These are phyloP conservation scores for Blastocystis sp. DNA, from an alignment of 352 stramenopile species.

Conservation along the genomic window DNA sequence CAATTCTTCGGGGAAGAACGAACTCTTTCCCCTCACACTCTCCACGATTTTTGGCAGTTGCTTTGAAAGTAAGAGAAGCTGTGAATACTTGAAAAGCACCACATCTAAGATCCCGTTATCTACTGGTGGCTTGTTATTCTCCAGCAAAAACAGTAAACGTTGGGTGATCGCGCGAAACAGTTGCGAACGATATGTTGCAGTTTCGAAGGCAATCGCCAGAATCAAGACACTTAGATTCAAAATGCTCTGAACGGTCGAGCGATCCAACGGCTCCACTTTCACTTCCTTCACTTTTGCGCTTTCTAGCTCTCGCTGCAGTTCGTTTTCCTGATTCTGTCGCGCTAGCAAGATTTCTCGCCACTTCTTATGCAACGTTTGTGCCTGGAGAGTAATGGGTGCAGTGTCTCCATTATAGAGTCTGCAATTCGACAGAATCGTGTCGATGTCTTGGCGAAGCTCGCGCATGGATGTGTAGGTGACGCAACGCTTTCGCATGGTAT, in stretches of 20 bases:
- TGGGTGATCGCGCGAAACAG: constrained; percentile 13
- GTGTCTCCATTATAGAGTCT: neutral
- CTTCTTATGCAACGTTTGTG: neutral
- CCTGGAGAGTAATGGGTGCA: neutral
- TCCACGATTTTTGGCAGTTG: neutral
- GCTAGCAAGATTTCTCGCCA: neutral
- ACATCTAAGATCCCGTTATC: neutral
- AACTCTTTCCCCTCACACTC: neutral
- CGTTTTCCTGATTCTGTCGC: neutral
- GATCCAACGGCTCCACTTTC: neutral
- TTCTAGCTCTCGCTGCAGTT: neutral
- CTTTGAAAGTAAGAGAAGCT: neutral
- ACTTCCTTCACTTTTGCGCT: neutral
- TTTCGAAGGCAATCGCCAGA: neutral
- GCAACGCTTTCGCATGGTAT: neutral
- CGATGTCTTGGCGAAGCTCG: neutral
- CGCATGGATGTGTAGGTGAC: neutral
- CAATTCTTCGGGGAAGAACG: neutral
- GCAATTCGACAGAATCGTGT: neutral
- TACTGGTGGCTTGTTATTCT: neutral
- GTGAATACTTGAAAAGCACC: neutral
- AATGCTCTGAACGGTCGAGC: neutral
- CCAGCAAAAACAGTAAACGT: neutral
- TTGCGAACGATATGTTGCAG: neutral
- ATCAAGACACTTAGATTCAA: neutral